Evolutionary conservation across 2,329 filamentous ascomycete genomes (phyloP), one percentile per base, ranked within the genome.

Genomic region (Leptosphaerulina australis): DNA sequence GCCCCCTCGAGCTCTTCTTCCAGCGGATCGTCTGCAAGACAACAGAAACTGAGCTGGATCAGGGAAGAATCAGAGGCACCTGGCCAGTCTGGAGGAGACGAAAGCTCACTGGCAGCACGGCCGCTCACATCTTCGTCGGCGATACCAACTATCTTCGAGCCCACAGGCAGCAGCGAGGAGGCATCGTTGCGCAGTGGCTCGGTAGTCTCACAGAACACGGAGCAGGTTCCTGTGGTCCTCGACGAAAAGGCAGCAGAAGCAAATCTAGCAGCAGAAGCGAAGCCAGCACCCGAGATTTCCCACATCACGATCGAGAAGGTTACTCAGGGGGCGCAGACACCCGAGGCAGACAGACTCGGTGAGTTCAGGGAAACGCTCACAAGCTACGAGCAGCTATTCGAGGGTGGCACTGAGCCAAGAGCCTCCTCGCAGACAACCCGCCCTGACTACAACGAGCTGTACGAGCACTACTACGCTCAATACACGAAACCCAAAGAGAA

Each of bases 11-110:
- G 87, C 59, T 91, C 88, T 20, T 96, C 92, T 9, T 93, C 90
- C 4, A 88, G 84, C 38, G 91, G 88, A 68, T 95, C 91, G 4
- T 79, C 91, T 57, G 78, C 91, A 58, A 84, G 88, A 51, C 82
- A 86, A 66, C 84, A 87, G 63, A 86, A 90, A 59, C 78, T 97
- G 63, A 88, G 93, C 76, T 93, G 96, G 75, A 97, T 97, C 69
- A 86, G 88, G n/a, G 94, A 97, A 74, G 90, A 94, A 75, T 89
- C 88, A 44, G 91, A 95, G 67, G 91, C 96, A 74, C 50, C 51
- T 28, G 83, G 56, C 78, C 83, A 64, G 41, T 51, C 48, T 5
- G 59, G 46, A 7, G 55, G 30, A 17, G 60, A 64, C 22, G 61
- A 64, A 36, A 50, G 40, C 30, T 29, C 57, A 1, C 53, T 12